phyloP scores from a whole-genome alignment of 78 protist species.

The Mastigamoeba balamuthi region DNA sequence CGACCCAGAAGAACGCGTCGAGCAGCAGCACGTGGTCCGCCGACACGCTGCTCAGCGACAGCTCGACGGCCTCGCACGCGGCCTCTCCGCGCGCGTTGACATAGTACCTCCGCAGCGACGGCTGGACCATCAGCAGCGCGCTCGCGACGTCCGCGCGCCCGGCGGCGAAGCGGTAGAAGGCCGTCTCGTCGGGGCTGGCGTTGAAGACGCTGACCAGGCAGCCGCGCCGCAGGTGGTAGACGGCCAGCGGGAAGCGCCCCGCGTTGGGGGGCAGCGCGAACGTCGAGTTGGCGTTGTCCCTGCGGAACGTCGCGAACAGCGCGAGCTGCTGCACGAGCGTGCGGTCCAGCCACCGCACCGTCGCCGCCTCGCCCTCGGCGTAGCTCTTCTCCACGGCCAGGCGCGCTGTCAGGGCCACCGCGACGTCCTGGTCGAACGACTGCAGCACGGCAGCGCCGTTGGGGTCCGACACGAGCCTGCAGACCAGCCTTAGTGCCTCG shows the following conservation, averaged over 20 bases:
- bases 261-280: conserved; percentile 64
- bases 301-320: conserved; percentile 61
- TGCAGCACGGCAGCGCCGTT: no score
- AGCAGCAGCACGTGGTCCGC: conserved; percentile 84
- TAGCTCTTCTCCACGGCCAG: conserved; percentile 76
- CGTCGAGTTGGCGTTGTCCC: conserved; percentile 64
- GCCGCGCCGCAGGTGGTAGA: conserved; percentile 95
- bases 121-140: conserved; percentile 94
- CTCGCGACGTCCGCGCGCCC: conserved; percentile 55
- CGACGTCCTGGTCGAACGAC: conserved; percentile 93
- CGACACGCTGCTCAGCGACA: conserved; percentile 14
- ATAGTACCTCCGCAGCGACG: conserved; percentile 76
- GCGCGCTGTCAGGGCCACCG: conserved; percentile 96
- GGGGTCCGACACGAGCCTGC: no score
- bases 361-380: no score
- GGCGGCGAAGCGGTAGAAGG: conserved; percentile 66
- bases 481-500: no score
- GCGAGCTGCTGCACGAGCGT: conserved; percentile 80
- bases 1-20: conserved; percentile 91
- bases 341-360: conserved; percentile 96
- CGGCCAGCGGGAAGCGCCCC: conserved; percentile 88
- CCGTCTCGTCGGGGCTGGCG: conserved; percentile 94
- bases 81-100: conserved; percentile 56
- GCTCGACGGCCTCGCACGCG: no score
- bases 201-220: conserved; percentile 85